phyloP scores from a whole-genome alignment of 75 land plant genomes.

The Adiantum capillusveneris region DNA sequence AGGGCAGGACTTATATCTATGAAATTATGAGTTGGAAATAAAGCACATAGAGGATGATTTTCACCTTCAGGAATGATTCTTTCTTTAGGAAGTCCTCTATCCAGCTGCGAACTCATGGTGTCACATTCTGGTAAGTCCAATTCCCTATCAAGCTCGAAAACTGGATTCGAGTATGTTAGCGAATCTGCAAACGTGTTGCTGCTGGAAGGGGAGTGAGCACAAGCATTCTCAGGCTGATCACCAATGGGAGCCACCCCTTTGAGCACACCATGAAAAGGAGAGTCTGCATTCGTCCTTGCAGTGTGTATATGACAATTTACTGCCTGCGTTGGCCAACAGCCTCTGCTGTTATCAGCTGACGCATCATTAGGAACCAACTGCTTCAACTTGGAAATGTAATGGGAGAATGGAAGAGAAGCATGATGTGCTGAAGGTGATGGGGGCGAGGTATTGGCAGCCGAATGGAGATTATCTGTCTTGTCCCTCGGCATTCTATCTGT shows the following conservation, averaged over 20 bases:
- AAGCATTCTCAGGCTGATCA: background rate
- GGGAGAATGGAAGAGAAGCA: constrained; percentile 21
- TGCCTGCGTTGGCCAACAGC: background rate
- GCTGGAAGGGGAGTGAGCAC: constrained; percentile 8
- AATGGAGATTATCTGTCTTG: background rate
- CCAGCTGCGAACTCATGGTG: background rate
- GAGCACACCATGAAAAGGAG: background rate
- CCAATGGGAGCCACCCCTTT: background rate
- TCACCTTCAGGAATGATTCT: background rate
- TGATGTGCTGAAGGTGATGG: constrained; percentile 11
- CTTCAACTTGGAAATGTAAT: constrained; percentile 16
- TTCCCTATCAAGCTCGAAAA: constrained; percentile 2
- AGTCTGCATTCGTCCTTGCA: background rate
- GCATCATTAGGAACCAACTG: constrained; percentile 18
- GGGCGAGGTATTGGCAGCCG: constrained; percentile 4
- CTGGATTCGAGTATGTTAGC: constrained; percentile 3
- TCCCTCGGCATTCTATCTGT: background rate
- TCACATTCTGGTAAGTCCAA: background rate
- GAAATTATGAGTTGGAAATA: no score
- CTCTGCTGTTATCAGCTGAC: background rate
- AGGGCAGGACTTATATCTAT: background rate
- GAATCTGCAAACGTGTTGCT: constrained; percentile 3
- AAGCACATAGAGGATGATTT: no score
- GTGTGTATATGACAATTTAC: background rate
- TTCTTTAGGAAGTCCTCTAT: background rate